Conservation (phyloP, 163 green algal species). For the Coccomyxa subellipsoidea region DNA sequence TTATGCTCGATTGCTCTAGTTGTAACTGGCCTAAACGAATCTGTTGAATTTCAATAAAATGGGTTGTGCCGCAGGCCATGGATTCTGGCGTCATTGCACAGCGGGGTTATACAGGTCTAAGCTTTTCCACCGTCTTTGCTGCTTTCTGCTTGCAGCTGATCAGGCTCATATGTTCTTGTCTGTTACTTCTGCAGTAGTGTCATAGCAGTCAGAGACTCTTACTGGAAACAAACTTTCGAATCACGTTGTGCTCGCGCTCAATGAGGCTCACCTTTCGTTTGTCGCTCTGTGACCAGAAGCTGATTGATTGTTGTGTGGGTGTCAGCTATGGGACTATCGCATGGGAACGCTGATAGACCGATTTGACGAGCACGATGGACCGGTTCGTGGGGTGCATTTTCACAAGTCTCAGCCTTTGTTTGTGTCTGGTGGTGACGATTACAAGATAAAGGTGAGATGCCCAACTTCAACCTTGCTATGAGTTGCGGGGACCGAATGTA, state of each 20-base stretch:
- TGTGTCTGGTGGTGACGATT: slow-evolving; percentile 94
- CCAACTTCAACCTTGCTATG: not conserved
- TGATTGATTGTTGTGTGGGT: not conserved
- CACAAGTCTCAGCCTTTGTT: slow-evolving; percentile 98
- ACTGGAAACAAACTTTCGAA: too few species aligned
- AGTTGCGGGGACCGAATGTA: slow-evolving; percentile 21
- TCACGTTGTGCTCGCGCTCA: too few species aligned
- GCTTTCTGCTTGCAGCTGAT: not conserved
- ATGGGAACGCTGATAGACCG: slow-evolving; percentile 99
- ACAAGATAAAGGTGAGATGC: slow-evolving; percentile 82
- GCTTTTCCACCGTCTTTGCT: not conserved
- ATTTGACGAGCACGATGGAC: slow-evolving; percentile 99
- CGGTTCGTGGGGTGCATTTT: slow-evolving; percentile 97
- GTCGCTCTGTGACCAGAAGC: not conserved
- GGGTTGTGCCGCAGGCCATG: slow-evolving; percentile 74
- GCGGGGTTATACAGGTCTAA: slow-evolving; percentile 93
- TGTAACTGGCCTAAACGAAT: too few species aligned
- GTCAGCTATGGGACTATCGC: slow-evolving; percentile 98
- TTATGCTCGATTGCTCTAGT: too few species aligned
- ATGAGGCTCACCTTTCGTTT: too few species aligned
- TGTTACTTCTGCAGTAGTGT: too few species aligned
- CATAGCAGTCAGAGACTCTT: too few species aligned
- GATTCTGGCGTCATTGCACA: slow-evolving; percentile 98
- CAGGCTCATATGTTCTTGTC: too few species aligned
- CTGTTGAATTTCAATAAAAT: not conserved